phyloP scores from a whole-genome alignment of 2,329 filamentous ascomycete genomes.

The Cercospora sp. region DNA sequence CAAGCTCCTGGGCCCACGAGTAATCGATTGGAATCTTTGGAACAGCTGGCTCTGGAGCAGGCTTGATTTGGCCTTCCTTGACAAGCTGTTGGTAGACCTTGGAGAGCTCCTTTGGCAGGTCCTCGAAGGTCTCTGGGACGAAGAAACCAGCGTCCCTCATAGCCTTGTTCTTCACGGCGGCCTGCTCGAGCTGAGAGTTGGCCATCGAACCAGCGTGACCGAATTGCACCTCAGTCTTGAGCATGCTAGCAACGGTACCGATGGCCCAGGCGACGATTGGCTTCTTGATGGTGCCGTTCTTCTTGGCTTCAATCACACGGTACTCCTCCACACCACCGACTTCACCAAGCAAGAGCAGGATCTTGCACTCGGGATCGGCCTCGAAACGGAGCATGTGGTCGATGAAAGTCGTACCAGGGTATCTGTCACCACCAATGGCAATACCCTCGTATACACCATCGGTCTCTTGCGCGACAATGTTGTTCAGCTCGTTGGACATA shows the following conservation, averaged over 20 bases:
- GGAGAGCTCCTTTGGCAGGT: conserved; percentile 76
- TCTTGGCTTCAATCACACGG: conserved; percentile 97
- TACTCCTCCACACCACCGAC: conserved; percentile 99
- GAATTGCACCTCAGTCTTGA: conserved; percentile 99
- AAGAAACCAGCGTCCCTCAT: conserved; percentile 95
- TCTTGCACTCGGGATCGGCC: conserved; percentile 96
- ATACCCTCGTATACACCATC: conserved; percentile 99
- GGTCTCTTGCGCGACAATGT: conserved; percentile 94
- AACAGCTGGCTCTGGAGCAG: conserved; percentile 82
- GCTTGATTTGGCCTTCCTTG: conserved; percentile 79
- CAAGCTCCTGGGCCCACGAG: conserved; percentile 98
- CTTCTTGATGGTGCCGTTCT: conserved; percentile 93
- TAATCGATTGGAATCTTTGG: conserved; percentile 99
- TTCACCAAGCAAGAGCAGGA: conserved; percentile 91
- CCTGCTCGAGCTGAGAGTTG: conserved; percentile 99
- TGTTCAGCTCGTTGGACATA: conserved; percentile 99
- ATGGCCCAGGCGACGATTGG: conserved; percentile 99
- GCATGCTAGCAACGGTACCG: conserved; percentile 98
- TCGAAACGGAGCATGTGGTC: conserved; percentile 97
- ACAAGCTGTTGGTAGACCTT: conserved; percentile 87
- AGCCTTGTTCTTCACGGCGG: conserved; percentile 90
- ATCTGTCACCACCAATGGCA: conserved; percentile 98
- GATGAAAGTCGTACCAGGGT: conserved; percentile 98
- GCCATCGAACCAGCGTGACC: conserved; percentile 97
- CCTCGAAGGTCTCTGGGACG: conserved; percentile 96